These are phyloP conservation scores for Diaporthe ilicicola DNA, from an alignment of 2,329 filamentous ascomycete species.

Conservation along the genomic window DNA sequence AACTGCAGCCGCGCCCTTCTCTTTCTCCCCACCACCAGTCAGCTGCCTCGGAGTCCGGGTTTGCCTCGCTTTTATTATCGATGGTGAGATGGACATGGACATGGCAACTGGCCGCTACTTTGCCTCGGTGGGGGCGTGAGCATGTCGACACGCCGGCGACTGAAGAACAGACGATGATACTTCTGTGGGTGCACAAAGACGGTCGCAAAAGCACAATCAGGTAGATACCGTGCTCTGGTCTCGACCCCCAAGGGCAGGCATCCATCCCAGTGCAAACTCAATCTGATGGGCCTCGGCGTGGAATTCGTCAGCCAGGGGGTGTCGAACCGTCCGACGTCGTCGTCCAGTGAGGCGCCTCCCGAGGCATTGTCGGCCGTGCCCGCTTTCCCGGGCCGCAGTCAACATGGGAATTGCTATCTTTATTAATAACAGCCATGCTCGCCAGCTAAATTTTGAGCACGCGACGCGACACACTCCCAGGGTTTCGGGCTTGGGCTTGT, in stretches of 20 bases:
- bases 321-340: background rate
- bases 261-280: background rate
- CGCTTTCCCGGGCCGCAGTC: background rate
- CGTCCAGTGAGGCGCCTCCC: background rate
- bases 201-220: background rate
- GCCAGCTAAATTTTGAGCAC: background rate
- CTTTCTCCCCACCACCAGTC: background rate
- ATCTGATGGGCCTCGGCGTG: background rate
- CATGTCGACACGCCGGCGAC: background rate
- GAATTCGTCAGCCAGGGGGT: conserved; percentile 5
- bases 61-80: background rate
- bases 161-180: background rate
- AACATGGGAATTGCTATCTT: background rate
- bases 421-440: background rate
- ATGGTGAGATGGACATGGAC: conserved; percentile 11
- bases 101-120: background rate
- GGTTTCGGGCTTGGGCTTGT: background rate
- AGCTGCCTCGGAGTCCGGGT: background rate
- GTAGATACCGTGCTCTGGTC: background rate
- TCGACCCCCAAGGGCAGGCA: background rate
- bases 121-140: background rate
- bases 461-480: conserved; percentile 11
- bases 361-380: background rate
- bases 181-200: background rate
- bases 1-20: conserved; percentile 21